Evolutionary conservation across 2,329 filamentous ascomycete species (phyloP).

Genomic region (Pseudogymnoascus sp.): DNA sequence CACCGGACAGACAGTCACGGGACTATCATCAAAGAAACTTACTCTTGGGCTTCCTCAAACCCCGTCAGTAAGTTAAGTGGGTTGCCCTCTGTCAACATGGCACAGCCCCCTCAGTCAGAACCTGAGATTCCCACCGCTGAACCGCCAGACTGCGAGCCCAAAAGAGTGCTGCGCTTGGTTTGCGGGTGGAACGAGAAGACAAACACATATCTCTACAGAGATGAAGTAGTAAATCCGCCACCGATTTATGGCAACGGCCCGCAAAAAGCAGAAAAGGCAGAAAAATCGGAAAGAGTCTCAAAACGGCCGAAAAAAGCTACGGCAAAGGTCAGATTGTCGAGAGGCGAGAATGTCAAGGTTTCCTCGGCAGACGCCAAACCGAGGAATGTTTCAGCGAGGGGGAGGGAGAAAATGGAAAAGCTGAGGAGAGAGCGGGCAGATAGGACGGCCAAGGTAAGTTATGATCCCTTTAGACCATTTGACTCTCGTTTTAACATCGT

Average conservation of each 20-base stretch:
- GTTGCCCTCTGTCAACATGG: constrained; percentile 7
- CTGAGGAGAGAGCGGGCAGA: background rate
- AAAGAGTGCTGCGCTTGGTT: background rate
- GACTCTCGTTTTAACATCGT: background rate
- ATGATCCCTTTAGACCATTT: background rate
- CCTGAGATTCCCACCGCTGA: background rate
- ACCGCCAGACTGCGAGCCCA: background rate
- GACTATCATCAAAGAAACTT: constrained; percentile 5
- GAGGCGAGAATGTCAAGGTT: background rate
- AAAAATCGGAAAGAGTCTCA: background rate
- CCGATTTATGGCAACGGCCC: background rate
- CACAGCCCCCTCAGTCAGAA: background rate
- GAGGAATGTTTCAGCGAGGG: background rate
- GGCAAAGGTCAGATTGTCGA: background rate
- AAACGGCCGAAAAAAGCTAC: background rate
- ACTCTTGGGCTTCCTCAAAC: background rate
- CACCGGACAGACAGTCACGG: background rate
- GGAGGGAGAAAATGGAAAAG: background rate
- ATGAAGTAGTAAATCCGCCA: background rate
- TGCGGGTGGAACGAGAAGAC: background rate
- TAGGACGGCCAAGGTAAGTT: background rate
- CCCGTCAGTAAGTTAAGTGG: background rate
- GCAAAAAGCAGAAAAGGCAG: background rate
- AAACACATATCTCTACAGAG: constrained; percentile 4
- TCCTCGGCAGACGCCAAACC: background rate